phyloP scores from a whole-genome alignment of 2,329 filamentous ascomycete genomes.

The Rhinocladiella similis region DNA sequence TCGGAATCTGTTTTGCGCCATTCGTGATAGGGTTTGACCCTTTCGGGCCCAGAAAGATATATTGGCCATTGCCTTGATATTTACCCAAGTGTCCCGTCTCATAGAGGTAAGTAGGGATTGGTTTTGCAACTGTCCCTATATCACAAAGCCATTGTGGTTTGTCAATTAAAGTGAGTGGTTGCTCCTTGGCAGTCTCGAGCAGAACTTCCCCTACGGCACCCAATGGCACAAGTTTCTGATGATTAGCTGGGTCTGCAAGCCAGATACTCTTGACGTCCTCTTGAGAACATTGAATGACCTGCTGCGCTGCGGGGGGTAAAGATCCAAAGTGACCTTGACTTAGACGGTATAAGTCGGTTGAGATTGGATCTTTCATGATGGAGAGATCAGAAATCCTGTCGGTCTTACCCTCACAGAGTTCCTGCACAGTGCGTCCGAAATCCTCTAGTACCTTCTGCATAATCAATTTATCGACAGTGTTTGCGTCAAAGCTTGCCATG shows the following conservation, averaged over 20 bases:
- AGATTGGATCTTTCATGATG: too few relatives aligned
- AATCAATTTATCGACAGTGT: conserved; percentile 54
- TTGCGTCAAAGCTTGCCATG: conserved; percentile 66
- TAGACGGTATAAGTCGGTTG: too few relatives aligned
- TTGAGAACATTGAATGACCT: too few relatives aligned
- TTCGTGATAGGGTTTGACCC: too few relatives aligned
- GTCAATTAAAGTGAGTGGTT: conserved; percentile 31
- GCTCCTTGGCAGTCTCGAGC: conserved; percentile 37
- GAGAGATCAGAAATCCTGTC: neutral
- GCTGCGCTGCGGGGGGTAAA: too few relatives aligned
- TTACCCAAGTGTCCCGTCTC: too few relatives aligned
- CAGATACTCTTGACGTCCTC: conserved; percentile 27
- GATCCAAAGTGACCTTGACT: too few relatives aligned
- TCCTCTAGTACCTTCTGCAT: conserved; percentile 56
- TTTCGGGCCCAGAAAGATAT: too few relatives aligned
- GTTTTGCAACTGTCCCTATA: neutral
- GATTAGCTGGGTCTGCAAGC: conserved; percentile 43
- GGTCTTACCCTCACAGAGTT: conserved; percentile 42
- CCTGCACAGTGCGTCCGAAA: conserved; percentile 51
- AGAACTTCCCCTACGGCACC: conserved; percentile 40
- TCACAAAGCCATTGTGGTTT: neutral
- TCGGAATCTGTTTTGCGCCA: too few relatives aligned
- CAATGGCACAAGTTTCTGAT: conserved; percentile 36
- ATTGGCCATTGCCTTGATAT: too few relatives aligned
- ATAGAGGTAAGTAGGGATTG: too few relatives aligned